Percentiles rank a stretch among this genome's conserved stretches.
phyloP scores from a whole-genome alignment of 148 eudicot species.

The Cornus suecica region DNA sequence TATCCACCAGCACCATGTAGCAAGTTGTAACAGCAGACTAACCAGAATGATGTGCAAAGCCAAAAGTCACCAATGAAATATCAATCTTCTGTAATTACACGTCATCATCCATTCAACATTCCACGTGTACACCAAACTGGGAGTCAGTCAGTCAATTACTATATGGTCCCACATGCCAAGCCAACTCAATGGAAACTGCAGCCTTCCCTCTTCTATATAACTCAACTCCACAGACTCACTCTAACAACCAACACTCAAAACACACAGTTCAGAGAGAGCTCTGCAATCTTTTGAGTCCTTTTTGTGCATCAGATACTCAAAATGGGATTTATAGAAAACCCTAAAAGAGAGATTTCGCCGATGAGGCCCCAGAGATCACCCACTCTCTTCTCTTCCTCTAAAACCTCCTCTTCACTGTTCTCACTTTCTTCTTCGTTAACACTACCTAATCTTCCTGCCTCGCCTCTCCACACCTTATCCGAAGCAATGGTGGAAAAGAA shows the following conservation, averaged over 20 bases:
- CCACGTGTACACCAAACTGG: too few species aligned
- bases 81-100: too few species aligned
- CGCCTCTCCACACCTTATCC: constrained; percentile 12
- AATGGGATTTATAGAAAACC: constrained; percentile 9
- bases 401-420: neutral
- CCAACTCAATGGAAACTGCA: neutral
- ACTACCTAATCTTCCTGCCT: neutral
- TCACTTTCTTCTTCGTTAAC: constrained; percentile 1
- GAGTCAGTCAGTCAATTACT: neutral
- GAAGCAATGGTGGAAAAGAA: constrained; percentile 21
- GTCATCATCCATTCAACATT: too few species aligned
- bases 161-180: constrained; percentile 6
- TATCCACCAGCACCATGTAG: too few species aligned
- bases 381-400: constrained; percentile 7
- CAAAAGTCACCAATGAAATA: too few species aligned
- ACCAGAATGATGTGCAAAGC: too few species aligned
- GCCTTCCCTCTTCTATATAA: constrained; percentile 7
- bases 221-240: neutral
- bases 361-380: neutral
- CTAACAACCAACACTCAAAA: neutral
- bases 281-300: neutral
- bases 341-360: neutral
- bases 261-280: neutral
- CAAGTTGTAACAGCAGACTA: too few species aligned
- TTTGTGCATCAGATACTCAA: neutral